A percentile compares a stretch with the other conserved stretches of the same genome.
These are phyloP conservation scores for Apiotrichum akiyoshidainum DNA, from an alignment of 1,284 basidiomycete species.

Conservation along the genomic window DNA sequence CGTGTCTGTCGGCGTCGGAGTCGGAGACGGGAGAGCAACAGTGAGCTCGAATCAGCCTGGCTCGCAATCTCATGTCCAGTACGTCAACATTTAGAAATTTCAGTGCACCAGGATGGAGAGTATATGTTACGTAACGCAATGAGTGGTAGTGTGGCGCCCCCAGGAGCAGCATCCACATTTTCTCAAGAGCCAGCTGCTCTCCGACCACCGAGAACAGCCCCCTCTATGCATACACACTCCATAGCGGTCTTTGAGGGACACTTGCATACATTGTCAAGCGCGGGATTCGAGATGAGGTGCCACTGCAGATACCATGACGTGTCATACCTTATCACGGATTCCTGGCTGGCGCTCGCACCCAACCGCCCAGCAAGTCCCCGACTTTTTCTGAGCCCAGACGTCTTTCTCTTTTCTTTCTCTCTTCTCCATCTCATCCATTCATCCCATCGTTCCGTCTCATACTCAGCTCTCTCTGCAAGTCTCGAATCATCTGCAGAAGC, in stretches of 20 bases:
- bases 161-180: background rate
- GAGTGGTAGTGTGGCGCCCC: background rate
- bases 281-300: no score
- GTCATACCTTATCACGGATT: background rate
- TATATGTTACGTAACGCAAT: background rate
- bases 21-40: background rate
- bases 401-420: background rate
- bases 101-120: background rate
- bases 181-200: no score
- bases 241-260: no score
- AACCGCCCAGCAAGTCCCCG: background rate
- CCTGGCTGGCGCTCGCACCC: no score
- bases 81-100: slow-evolving; percentile 2
- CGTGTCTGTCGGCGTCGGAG: no score
- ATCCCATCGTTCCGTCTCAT: background rate
- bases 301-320: background rate
- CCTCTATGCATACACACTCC: no score
- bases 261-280: no score
- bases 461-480: background rate
- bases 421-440: background rate
- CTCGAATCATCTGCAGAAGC: no score
- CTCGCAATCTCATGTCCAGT: background rate
- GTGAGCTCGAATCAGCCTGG: background rate
- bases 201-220: no score
- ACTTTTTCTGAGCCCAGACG: background rate